phyloP scores from a whole-genome alignment of 257 asterid species.

The Gentiana straminea region DNA sequence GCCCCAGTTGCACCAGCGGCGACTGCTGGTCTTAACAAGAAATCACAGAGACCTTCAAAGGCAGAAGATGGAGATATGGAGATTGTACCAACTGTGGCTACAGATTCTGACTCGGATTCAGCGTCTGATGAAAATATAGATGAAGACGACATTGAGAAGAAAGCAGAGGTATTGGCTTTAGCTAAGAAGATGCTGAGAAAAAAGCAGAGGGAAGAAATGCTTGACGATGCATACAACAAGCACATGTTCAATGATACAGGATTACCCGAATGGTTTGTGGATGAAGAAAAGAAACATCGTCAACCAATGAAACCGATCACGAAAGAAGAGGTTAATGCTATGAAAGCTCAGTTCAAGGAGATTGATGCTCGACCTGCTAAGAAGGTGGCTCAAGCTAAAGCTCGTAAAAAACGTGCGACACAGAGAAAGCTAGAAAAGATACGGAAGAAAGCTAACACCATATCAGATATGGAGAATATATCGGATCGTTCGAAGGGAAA shows the following conservation, averaged over 20 bases:
- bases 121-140: slow-evolving; percentile 67
- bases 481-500: slow-evolving; percentile 70
- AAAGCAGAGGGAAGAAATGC: slow-evolving; percentile 73
- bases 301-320: slow-evolving; percentile 78
- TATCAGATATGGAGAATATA: slow-evolving; percentile 72
- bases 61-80: slow-evolving; percentile 46
- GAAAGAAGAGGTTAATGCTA: slow-evolving; percentile 68
- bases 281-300: slow-evolving; percentile 61
- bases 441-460: slow-evolving; percentile 77
- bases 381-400: slow-evolving; percentile 92
- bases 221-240: slow-evolving; percentile 88
- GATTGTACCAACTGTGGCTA: slow-evolving; percentile 90
- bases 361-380: slow-evolving; percentile 91
- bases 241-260: slow-evolving; percentile 76
- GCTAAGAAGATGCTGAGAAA: slow-evolving; percentile 76
- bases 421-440: slow-evolving; percentile 59
- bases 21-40: slow-evolving; percentile 14
- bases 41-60: neutral
- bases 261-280: slow-evolving; percentile 78
- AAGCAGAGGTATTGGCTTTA: slow-evolving; percentile 76
- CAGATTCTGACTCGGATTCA: slow-evolving; percentile 56
- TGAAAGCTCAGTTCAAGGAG: slow-evolving; percentile 74
- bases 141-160: slow-evolving; percentile 41
- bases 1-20: slow-evolving; percentile 16
- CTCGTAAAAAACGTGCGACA: slow-evolving; percentile 71